Conservation (phyloP, 2,329 filamentous ascomycete genomes). For the Didymella keratinophila region DNA sequence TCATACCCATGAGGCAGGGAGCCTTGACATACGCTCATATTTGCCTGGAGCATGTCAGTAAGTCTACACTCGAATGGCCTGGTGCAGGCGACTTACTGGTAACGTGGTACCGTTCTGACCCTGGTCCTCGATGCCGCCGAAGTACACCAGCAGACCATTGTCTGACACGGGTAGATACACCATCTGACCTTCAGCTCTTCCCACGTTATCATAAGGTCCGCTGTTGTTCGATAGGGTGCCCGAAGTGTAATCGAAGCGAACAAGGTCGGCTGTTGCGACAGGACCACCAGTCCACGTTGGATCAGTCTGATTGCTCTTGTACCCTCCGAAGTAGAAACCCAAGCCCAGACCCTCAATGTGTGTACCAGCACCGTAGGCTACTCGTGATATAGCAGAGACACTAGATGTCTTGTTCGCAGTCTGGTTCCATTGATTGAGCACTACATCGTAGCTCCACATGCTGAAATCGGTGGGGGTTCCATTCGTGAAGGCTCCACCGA, state of each 20-base stretch:
- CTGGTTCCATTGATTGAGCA: constrained; percentile 64
- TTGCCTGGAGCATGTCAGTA: constrained; percentile 30
- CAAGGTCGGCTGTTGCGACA: constrained; percentile 60
- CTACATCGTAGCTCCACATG: constrained; percentile 66
- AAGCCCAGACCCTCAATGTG: constrained; percentile 63
- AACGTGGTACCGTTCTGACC: constrained; percentile 58
- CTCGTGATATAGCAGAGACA: constrained; percentile 51
- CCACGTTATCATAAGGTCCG: constrained; percentile 62
- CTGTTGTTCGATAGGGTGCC: constrained; percentile 62
- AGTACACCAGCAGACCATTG: constrained; percentile 66
- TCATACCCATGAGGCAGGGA: not conserved
- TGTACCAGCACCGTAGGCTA: constrained; percentile 66
- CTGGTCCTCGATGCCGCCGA: constrained; percentile 65
- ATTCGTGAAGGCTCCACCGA: constrained; percentile 63
- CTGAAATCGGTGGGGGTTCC: constrained; percentile 56
- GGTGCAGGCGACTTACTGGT: constrained; percentile 27
- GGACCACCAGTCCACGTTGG: constrained; percentile 60
- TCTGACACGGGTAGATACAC: constrained; percentile 68
- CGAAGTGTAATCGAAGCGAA: constrained; percentile 65
- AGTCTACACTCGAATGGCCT: too few relatives aligned
- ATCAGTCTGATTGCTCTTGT: constrained; percentile 63
- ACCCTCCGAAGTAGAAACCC: constrained; percentile 70
- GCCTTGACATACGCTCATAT: constrained; percentile 45
- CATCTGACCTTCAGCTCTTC: constrained; percentile 67
- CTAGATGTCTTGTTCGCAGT: constrained; percentile 51